Percentiles rank a stretch among this genome's conserved stretches.
Conservation (phyloP, 1,139 yeast species). For the Taphrina pruni region DNA sequence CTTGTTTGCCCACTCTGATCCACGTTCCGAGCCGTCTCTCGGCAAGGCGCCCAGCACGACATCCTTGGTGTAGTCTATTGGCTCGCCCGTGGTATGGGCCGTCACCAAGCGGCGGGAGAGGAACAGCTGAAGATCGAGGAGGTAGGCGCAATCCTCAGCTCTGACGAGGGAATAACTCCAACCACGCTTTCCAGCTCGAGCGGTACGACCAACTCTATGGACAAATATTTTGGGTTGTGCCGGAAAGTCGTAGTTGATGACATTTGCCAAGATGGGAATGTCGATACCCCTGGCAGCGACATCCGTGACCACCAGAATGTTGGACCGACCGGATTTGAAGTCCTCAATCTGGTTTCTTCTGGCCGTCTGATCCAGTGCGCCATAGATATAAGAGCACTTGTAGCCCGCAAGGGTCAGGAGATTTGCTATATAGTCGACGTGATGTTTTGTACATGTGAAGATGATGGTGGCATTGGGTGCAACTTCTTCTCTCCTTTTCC, state of each 20-base stretch:
- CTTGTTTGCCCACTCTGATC: constrained; percentile 73
- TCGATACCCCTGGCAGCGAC: constrained; percentile 99
- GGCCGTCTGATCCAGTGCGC: constrained; percentile 93
- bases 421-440: constrained; percentile 84
- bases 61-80: constrained; percentile 68
- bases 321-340: constrained; percentile 82
- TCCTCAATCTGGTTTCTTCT: constrained; percentile 86
- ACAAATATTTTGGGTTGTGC: constrained; percentile 90
- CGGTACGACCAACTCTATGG: constrained; percentile 98
- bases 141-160: constrained; percentile 85
- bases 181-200: constrained; percentile 97
- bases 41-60: constrained; percentile 86
- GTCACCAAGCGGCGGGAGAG: constrained; percentile 80
- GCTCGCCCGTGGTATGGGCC: constrained; percentile 51
- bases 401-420: constrained; percentile 79
- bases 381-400: constrained; percentile 86
- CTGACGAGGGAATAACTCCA: constrained; percentile 94
- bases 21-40: constrained; percentile 68
- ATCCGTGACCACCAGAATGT: constrained; percentile 90
- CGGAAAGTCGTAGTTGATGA: constrained; percentile 86
- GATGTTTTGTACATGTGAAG: constrained; percentile 96
- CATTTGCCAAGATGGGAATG: constrained; percentile 94
- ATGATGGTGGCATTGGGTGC: constrained; percentile 85
- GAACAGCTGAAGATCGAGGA: constrained; percentile 87
- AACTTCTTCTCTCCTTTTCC: constrained; percentile 82